Base-by-base conservation (phyloP, 139 green algal species). In the Bryopsis sp. region DNA sequence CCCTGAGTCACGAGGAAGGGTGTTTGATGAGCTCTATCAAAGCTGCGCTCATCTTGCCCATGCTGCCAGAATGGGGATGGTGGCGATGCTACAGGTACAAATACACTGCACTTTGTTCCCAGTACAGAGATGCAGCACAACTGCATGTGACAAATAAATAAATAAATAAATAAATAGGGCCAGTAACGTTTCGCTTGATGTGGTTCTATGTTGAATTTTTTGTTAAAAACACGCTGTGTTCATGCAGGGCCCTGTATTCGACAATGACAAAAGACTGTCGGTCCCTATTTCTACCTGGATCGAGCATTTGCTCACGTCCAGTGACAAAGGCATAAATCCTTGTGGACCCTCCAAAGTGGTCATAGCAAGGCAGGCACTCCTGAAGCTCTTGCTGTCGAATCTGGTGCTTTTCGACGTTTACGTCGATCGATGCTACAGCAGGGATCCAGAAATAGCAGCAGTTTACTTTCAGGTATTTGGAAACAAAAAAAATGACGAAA, bases 401-500 rank as follows among this genome's bases (percentile, higher is more conserved):
- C 67, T 48, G 6, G 74, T 86, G 22, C 43, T 89, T 34, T 68
- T 86, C 4, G n/a, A 70, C 1, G 64, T 75, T 26, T 89, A 70
- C 69, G 70, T 96, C 36, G 76, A 92, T 68, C 80, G 88, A 34
- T 87, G 80, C 70, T 97, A 97, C 72, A 66, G 81, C 3, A 8
- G 67, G 11, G 64, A 89, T 64, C 35, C 71, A 1, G 28, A 43
- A 1, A 57, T 95, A 0, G 75, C 88, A 2, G 73, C 74, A 2
- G 78, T 68, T 28, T 95, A 88, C 72, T 94, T 95, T 63, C 79
- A 87, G 77, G 82, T 81, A 19, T n/a, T n/a, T n/a, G n/a, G n/a
- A n/a, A n/a, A n/a, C n/a, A n/a, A n/a, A n/a, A n/a, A n/a, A n/a
- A n/a, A n/a, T n/a, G n/a, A n/a, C n/a, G n/a, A n/a, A n/a, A n/a